A percentile compares a stretch with the other conserved stretches of the same genome.
phyloP scores from a whole-genome alignment of 225 moss, liverwort and hornwort genomes.

The Anthoceros angustus region DNA sequence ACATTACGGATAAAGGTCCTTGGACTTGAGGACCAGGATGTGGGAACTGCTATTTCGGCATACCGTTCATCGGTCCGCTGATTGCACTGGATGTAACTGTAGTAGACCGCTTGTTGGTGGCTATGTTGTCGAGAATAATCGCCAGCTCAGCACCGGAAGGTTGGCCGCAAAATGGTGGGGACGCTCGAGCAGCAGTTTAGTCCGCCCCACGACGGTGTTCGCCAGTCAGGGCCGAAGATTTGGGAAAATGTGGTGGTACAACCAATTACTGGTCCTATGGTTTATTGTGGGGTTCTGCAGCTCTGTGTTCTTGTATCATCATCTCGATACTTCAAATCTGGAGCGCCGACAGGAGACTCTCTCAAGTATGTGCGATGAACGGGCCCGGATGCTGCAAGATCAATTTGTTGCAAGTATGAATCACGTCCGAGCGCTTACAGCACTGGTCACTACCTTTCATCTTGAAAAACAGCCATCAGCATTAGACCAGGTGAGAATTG shows the following conservation, averaged over 20 bases:
- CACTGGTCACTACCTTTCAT: constrained; percentile 55
- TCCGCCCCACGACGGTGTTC: neutral
- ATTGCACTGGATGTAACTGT: too few relatives aligned
- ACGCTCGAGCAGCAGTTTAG: constrained; percentile 21
- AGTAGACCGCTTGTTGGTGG: too few relatives aligned
- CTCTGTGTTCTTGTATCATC: constrained; percentile 30
- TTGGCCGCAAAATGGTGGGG: constrained; percentile 44
- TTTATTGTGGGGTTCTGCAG: constrained; percentile 13
- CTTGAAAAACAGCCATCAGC: constrained; percentile 49
- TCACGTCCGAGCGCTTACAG: constrained; percentile 52
- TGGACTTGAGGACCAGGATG: too few relatives aligned
- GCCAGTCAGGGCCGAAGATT: neutral
- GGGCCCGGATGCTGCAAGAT: constrained; percentile 55
- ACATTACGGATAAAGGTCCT: too few relatives aligned
- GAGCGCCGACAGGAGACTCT: constrained; percentile 35
- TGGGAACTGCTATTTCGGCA: too few relatives aligned
- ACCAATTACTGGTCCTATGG: neutral
- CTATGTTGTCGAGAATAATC: neutral
- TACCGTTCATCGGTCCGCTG: too few relatives aligned
- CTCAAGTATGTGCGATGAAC: constrained; percentile 47
- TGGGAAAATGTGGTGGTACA: constrained; percentile 11
- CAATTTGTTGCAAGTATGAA: constrained; percentile 57
- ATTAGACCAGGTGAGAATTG: constrained; percentile 35
- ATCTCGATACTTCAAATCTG: constrained; percentile 34
- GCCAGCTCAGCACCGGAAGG: constrained; percentile 14